phyloP scores from a whole-genome alignment of 2,329 filamentous ascomycete genomes.

The Microdochium trichocladiopsis region DNA sequence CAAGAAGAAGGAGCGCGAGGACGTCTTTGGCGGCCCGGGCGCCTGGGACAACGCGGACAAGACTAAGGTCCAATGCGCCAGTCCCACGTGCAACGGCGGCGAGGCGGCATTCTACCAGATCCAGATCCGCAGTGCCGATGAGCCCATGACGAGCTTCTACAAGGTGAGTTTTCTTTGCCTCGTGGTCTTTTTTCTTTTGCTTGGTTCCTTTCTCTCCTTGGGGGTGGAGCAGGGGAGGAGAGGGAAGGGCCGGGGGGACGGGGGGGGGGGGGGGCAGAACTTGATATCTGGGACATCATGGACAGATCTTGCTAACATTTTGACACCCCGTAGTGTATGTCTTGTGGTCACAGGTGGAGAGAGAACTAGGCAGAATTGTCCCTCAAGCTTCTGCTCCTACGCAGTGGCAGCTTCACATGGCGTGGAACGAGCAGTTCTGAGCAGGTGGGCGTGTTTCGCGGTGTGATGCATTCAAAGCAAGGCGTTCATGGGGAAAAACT shows the following conservation, averaged over 20 bases:
- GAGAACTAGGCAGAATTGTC: conserved; percentile 41
- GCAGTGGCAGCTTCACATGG: too few species aligned
- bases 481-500: too few species aligned
- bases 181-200: background rate
- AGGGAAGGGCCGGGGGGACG: too few species aligned
- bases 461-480: background rate
- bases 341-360: conserved; percentile 58
- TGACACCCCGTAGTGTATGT: conserved; percentile 54
- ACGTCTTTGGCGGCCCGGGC: conserved; percentile 79
- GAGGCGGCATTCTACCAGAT: conserved; percentile 94
- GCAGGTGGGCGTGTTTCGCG: conserved; percentile 1
- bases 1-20: conserved; percentile 81
- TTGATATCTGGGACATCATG: background rate
- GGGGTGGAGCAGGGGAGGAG: too few species aligned
- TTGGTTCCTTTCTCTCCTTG: background rate
- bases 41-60: conserved; percentile 91
- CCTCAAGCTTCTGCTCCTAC: too few species aligned
- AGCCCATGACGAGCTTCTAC: conserved; percentile 96
- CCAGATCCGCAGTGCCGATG: conserved; percentile 95
- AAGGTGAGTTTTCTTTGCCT: conserved; percentile 51
- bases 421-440: background rate
- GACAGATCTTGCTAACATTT: conserved; percentile 8
- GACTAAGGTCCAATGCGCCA: conserved; percentile 73
- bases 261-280: too few species aligned
- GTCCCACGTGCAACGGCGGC: conserved; percentile 70